Evolutionary conservation across 1,284 basidiomycete species (phyloP).

Genomic region (Irpex rosettiformis): DNA sequence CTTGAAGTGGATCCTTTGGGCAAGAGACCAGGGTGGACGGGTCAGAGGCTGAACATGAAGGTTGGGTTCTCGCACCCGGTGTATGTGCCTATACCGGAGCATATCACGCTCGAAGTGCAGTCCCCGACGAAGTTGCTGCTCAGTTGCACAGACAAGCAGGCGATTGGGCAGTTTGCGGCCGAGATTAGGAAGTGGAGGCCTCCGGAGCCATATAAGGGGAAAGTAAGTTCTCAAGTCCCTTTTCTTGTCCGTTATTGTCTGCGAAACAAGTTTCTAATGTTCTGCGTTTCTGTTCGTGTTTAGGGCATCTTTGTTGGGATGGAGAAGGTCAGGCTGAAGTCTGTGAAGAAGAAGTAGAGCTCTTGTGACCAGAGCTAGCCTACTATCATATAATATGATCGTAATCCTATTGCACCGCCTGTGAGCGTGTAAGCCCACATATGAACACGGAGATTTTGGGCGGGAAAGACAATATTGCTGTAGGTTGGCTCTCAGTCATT

Average conservation of each 20-base stretch:
- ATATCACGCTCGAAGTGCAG: conserved; percentile 77
- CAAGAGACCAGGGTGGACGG: conserved; percentile 50
- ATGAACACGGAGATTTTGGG: background rate
- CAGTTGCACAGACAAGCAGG: conserved; percentile 72
- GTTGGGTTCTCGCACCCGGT: conserved; percentile 91
- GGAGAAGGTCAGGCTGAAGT: conserved; percentile 88
- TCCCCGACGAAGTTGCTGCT: conserved; percentile 66
- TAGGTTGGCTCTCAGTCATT: background rate
- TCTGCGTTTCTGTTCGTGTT: conserved; percentile 7
- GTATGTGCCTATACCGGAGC: conserved; percentile 74
- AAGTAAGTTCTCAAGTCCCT: conserved; percentile 76
- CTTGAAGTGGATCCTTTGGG: conserved; percentile 84
- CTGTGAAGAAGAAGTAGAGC: conserved; percentile 91
- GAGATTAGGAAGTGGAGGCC: conserved; percentile 81
- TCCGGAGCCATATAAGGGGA: conserved; percentile 97
- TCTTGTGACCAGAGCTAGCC: background rate
- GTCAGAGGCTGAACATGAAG: conserved; percentile 79
- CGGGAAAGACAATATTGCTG: background rate
- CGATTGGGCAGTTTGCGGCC: conserved; percentile 85
- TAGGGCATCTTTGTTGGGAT: conserved; percentile 90
- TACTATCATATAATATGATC: background rate
- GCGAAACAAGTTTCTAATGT: background rate
- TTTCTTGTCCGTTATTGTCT: conserved; percentile 7
- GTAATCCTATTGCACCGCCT: conserved; percentile 1
- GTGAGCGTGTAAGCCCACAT: background rate